Evolutionary conservation across 2,329 filamentous ascomycete genomes (phyloP).

Genomic region (Cercospora nicotianae): DNA sequence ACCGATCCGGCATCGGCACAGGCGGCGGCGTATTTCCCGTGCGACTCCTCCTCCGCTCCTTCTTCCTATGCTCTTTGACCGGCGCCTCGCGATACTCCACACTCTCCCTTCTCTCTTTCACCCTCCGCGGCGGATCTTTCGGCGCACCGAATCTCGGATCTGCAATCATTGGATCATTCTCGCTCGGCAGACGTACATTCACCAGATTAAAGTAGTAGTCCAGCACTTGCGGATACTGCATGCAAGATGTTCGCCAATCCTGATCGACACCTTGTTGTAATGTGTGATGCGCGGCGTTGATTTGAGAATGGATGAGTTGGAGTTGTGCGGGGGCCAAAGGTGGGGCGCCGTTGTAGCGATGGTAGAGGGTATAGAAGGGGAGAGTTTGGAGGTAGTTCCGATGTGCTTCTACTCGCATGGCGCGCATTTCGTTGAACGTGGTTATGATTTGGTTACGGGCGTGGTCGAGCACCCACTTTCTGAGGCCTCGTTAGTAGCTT

Average conservation of each 20-base stretch:
- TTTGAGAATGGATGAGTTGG: constrained; percentile 50
- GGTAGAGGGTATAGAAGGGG: constrained; percentile 50
- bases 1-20: constrained; percentile 26
- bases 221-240: constrained; percentile 76
- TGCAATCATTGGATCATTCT: constrained; percentile 45
- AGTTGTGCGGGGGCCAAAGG: constrained; percentile 46
- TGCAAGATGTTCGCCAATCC: constrained; percentile 73
- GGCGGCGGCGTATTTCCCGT: constrained; percentile 29
- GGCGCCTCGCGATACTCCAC: constrained; percentile 18
- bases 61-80: constrained; percentile 27
- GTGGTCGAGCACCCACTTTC: constrained; percentile 50
- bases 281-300: constrained; percentile 63
- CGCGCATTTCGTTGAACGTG: constrained; percentile 45
- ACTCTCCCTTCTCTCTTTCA: constrained; percentile 33
- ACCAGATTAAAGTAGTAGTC: constrained; percentile 77
- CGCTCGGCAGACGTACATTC: constrained; percentile 62
- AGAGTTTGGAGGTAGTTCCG: constrained; percentile 46
- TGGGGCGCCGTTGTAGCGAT: constrained; percentile 47
- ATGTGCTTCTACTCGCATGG: constrained; percentile 45
- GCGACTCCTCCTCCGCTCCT: constrained; percentile 28
- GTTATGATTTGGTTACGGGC: constrained; percentile 48
- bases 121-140: constrained; percentile 6
- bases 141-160: constrained; percentile 38
- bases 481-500: constrained; percentile 26
- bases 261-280: constrained; percentile 74